Base-by-base conservation (phyloP, 2,329 filamentous ascomycete species). In the Penicillium sp. region DNA sequence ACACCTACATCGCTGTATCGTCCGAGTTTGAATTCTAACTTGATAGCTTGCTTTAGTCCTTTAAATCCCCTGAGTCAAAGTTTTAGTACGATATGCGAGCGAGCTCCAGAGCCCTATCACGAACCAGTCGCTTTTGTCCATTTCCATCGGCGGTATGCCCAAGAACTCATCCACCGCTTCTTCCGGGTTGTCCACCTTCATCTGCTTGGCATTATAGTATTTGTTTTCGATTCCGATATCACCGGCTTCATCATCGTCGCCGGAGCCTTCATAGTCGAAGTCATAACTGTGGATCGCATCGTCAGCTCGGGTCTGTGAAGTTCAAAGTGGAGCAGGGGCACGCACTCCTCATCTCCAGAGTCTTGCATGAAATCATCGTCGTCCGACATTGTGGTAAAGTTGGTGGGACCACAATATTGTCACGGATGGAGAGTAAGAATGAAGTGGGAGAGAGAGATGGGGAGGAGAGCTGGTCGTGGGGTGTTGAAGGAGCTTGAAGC, bases 121-220 rank as follows among this genome's bases (percentile, higher is more conserved):
- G 51, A 75, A 86, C 95, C 93, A 98, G 75, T 99, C 93, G 59
- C 91, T 91, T 79, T 98, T 99, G 73, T 96, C 91, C 53, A 87
- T 78, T 75, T 99, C 93, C 46, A 97, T 75, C 14, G 84, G 81
- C 5, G 91, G 92, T 61, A 99, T 89, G 31, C 86, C 90, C n/a
- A 98, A 79, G 69, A 99, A 99, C 73, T 98, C 93, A 35, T 88
- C 86, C 55, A 99, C 90, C 2, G 95, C 95, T 66, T 91, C 91
- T 69, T 95, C 86, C 0, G 93, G 92, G 56, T 93, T 91, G 61
- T 88, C 88, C 44, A 82, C 82, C 80, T 98, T 99, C 73, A 96
- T 87, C 79, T 98, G 93, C 78, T 99, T 99, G 44, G 95, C 95
- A 77, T 97, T 98, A 83, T 98, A 99, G 81, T 99, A 99, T 79